Evolutionary conservation across 331 rosid species (phyloP).

Genomic region (Rhamnella rubrinervis): DNA sequence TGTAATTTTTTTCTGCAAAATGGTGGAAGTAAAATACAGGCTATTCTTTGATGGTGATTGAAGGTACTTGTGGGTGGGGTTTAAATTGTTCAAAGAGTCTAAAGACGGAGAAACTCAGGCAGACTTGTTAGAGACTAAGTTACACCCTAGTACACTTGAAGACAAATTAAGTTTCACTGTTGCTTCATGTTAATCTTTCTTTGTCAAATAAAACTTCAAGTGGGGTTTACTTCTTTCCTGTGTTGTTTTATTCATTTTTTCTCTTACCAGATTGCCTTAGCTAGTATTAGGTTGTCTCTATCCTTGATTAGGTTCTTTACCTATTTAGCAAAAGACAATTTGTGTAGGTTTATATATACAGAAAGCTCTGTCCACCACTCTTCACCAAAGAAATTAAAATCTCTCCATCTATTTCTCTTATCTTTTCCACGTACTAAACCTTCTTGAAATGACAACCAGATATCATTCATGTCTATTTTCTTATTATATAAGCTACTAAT

Average conservation of each 20-base stretch:
- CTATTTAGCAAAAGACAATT: background rate
- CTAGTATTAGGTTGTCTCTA: background rate
- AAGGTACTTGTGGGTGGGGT: no score
- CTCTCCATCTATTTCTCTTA: background rate
- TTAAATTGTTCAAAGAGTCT: background rate
- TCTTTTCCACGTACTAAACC: background rate
- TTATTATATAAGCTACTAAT: background rate
- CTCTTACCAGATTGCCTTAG: background rate
- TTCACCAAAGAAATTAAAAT: background rate
- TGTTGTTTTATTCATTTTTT: background rate
- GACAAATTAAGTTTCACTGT: background rate
- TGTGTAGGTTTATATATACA: no score
- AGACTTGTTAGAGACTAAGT: no score
- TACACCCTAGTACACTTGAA: no score
- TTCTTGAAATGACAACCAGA: conserved; percentile 15
- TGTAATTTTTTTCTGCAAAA: no score
- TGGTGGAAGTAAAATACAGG: no score
- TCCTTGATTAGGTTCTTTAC: background rate
- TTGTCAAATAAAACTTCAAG: background rate
- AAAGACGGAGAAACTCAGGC: background rate
- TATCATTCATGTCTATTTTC: background rate
- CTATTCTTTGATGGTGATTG: no score
- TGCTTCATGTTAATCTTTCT: background rate
- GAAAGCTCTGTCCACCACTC: no score
- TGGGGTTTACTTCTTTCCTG: background rate